Evolutionary conservation across 345 rosid species (phyloP).

Genomic region (Brassica rapa): DNA sequence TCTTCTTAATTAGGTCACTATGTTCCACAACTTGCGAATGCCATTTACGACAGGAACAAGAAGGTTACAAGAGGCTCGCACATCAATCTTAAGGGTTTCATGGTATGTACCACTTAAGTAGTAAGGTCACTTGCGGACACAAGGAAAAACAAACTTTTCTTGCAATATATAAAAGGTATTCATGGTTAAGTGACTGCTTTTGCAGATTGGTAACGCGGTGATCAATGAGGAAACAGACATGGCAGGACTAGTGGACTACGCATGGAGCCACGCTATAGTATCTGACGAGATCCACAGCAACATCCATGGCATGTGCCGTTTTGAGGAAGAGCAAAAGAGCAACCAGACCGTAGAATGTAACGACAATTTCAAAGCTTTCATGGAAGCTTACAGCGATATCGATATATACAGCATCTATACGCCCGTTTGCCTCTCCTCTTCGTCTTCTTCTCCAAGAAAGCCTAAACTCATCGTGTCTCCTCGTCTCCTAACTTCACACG

Average conservation of each 20-base stretch:
- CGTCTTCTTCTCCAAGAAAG: conserved; percentile 26
- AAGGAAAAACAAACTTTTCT: neutral
- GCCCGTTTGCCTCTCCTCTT: conserved; percentile 53
- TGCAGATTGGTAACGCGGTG: conserved; percentile 76
- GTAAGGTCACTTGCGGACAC: neutral
- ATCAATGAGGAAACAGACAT: conserved; percentile 60
- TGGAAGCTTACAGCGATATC: conserved; percentile 51
- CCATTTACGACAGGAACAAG: conserved; percentile 59
- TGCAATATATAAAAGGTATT: neutral
- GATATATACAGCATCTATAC: conserved; percentile 71
- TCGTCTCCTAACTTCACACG: conserved; percentile 40
- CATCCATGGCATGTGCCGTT: conserved; percentile 50
- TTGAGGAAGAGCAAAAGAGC: conserved; percentile 22
- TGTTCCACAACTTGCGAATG: conserved; percentile 81
- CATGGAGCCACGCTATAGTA: conserved; percentile 74
- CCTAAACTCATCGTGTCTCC: conserved; percentile 42
- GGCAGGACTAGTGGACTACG: conserved; percentile 62
- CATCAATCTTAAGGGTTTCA: conserved; percentile 78
- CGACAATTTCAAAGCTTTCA: conserved; percentile 34
- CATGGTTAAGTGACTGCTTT: neutral
- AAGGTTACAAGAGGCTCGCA: conserved; percentile 32
- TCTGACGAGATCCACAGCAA: conserved; percentile 60
- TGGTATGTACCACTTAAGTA: conserved; percentile 42
- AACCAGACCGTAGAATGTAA: conserved; percentile 31
- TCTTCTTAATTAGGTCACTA: conserved; percentile 53